These are phyloP conservation scores for Entophlyctis luteolus DNA, from an alignment of 192 early-diverging fungal genomes.

Conservation along the genomic window DNA sequence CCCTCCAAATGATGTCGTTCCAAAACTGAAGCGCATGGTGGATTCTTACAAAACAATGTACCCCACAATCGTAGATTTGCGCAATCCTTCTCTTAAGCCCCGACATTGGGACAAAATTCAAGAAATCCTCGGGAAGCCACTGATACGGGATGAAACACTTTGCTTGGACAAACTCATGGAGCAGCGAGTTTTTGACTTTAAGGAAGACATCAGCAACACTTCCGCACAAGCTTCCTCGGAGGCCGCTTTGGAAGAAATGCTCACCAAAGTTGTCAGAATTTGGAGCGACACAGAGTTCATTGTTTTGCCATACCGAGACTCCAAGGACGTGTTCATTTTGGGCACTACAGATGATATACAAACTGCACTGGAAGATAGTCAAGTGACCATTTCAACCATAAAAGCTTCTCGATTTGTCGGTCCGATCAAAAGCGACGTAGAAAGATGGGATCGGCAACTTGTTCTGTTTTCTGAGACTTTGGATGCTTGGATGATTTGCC, in stretches of 20 bases:
- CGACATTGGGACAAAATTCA: conserved; percentile 63
- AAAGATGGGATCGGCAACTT: conserved; percentile 58
- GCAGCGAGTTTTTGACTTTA: conserved; percentile 54
- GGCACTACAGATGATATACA: conserved; percentile 61
- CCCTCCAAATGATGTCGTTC: conserved; percentile 65
- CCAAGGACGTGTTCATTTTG: conserved; percentile 62
- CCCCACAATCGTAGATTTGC: conserved; percentile 55
- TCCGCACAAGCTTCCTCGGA: conserved; percentile 56
- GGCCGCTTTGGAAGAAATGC: conserved; percentile 59
- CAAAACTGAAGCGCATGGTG: conserved; percentile 52
- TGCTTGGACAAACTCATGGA: conserved; percentile 54
- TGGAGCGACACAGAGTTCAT: conserved; percentile 61
- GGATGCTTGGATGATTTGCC: conserved; percentile 56
- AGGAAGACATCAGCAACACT: conserved; percentile 55
- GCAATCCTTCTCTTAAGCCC: conserved; percentile 54
- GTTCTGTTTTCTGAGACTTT: conserved; percentile 53
- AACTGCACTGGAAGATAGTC: conserved; percentile 55
- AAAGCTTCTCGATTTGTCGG: conserved; percentile 56
- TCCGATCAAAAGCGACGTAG: conserved; percentile 56
- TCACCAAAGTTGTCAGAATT: conserved; percentile 49
- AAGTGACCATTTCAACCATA: conserved; percentile 60
- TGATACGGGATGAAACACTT: conserved; percentile 53
- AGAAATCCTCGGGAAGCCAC: conserved; percentile 49
- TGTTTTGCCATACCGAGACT: conserved; percentile 51
- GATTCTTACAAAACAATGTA: conserved; percentile 55